A percentile compares a stretch with the other conserved stretches of the same genome.
Conservation (phyloP, 257 asterid species). For the Solanum megistacrolobum region DNA sequence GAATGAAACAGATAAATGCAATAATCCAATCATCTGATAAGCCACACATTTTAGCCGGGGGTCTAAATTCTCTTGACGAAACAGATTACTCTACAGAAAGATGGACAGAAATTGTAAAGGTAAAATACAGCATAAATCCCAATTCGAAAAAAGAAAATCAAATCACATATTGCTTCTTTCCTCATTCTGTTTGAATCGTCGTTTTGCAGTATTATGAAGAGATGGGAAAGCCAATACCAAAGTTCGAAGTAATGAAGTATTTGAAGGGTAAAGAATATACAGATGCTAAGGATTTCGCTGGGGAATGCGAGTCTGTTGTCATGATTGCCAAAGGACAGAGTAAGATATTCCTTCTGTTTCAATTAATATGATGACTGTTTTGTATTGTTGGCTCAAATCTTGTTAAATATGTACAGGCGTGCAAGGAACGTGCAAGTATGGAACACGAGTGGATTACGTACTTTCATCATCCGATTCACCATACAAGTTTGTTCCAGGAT, state of each 20-base stretch:
- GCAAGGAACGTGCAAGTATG: constrained; percentile 95
- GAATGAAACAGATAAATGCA: constrained; percentile 85
- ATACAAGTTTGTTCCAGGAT: constrained; percentile 71
- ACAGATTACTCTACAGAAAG: constrained; percentile 85
- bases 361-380: not conserved
- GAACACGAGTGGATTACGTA: constrained; percentile 83
- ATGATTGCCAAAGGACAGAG: constrained; percentile 98
- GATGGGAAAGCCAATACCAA: constrained; percentile 88
- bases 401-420: constrained; percentile 41
- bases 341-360: constrained; percentile 9
- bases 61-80: constrained; percentile 76
- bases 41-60: constrained; percentile 94
- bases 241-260: constrained; percentile 69
- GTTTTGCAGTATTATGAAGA: constrained; percentile 66
- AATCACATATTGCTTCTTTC: not conserved
- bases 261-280: constrained; percentile 56
- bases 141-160: not conserved
- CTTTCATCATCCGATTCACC: constrained; percentile 54
- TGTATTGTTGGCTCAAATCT: not conserved
- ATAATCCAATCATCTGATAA: constrained; percentile 54
- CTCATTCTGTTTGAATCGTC: not conserved
- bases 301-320: constrained; percentile 91
- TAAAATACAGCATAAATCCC: not conserved
- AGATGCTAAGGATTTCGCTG: constrained; percentile 81
- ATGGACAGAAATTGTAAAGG: constrained; percentile 91